These are phyloP conservation scores for Symbiotaphrina buchneri DNA, from an alignment of 495 filamentous ascomycete genomes.

Conservation along the genomic window DNA sequence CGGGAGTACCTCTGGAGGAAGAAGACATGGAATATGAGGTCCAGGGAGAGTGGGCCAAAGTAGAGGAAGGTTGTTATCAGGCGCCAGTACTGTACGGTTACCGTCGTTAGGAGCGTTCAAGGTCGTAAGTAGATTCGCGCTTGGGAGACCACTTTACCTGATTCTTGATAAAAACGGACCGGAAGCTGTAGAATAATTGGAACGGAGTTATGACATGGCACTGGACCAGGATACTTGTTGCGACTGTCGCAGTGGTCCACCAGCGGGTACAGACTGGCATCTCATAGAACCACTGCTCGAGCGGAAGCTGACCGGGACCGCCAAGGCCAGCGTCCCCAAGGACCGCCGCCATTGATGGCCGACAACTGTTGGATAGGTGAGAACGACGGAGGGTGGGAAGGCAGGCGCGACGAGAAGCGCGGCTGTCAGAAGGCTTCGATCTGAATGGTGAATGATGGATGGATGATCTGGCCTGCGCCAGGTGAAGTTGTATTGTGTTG, in stretches of 20 bases:
- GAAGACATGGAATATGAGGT: conserved; percentile 96
- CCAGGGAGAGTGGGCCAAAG: conserved; percentile 83
- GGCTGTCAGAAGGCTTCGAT: too few relatives aligned
- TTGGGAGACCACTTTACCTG: conserved; percentile 29
- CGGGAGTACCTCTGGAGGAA: conserved; percentile 94
- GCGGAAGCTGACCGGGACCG: conserved; percentile 48
- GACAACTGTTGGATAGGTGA: too few relatives aligned
- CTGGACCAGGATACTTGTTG: conserved; percentile 78
- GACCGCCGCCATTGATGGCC: conserved; percentile 63
- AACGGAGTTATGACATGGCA: conserved; percentile 79
- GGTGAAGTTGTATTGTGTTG: too few relatives aligned
- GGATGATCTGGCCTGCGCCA: too few relatives aligned
- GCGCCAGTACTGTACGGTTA: conserved; percentile 95
- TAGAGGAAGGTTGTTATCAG: conserved; percentile 88
- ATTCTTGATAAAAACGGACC: conserved; percentile 69
- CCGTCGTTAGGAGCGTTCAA: too few relatives aligned
- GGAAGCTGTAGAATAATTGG: conserved; percentile 91
- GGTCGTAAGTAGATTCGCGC: background rate
- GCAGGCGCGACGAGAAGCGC: too few relatives aligned
- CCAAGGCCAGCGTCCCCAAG: conserved; percentile 27
- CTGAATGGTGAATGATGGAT: too few relatives aligned
- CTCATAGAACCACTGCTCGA: conserved; percentile 95
- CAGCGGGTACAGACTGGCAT: conserved; percentile 88
- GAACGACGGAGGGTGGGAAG: too few relatives aligned
- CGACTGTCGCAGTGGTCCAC: conserved; percentile 87